phyloP scores from a whole-genome alignment of 2,329 filamentous ascomycete genomes.

The Cladophialophora carrionii region DNA sequence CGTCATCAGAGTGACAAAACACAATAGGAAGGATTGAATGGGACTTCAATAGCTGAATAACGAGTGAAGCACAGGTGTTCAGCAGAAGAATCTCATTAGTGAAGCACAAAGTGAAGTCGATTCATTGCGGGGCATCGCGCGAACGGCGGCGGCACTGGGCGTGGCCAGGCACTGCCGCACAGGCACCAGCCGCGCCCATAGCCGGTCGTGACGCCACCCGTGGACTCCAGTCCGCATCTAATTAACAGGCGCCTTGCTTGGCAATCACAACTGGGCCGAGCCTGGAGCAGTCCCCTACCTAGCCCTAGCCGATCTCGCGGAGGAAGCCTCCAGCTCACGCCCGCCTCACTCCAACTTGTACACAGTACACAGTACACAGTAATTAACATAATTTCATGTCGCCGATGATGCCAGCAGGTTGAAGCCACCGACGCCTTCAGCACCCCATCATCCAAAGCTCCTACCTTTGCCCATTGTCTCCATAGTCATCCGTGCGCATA shows the following conservation, averaged over 20 bases:
- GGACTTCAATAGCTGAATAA: background rate
- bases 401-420: background rate
- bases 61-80: background rate
- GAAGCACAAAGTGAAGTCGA: background rate
- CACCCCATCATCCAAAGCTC: background rate
- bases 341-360: background rate
- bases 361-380: no score
- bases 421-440: background rate
- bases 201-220: background rate
- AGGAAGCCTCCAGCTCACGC: background rate
- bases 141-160: background rate
- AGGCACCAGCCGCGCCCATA: background rate
- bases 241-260: constrained; percentile 1
- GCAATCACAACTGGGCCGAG: background rate
- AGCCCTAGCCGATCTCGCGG: background rate
- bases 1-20: background rate
- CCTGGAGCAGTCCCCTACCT: constrained; percentile 1
- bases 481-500: background rate
- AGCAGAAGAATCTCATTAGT: background rate
- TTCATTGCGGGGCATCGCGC: background rate
- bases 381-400: background rate
- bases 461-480: background rate
- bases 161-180: no score
- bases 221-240: background rate
- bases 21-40: background rate